These are phyloP conservation scores for Penicillium waksmanii DNA, from an alignment of 495 filamentous ascomycete species.

Conservation along the genomic window DNA sequence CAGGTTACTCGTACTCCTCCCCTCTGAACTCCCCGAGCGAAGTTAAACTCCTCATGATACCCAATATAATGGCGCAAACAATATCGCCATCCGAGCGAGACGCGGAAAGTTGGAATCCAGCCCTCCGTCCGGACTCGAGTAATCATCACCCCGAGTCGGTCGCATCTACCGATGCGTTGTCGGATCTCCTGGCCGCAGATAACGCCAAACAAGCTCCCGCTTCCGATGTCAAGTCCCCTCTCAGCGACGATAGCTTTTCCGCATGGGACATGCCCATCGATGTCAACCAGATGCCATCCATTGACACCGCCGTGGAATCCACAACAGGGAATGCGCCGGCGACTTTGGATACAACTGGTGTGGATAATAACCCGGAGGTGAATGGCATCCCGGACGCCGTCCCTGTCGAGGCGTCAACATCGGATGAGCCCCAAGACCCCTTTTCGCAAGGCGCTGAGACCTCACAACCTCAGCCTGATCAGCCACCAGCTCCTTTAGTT, in stretches of 20 bases:
- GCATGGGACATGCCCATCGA: slow-evolving; percentile 27
- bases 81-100: slow-evolving; percentile 26
- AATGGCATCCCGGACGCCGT: background rate
- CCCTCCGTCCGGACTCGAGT: slow-evolving; percentile 37
- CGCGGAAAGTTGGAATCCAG: slow-evolving; percentile 46
- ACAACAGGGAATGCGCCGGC: slow-evolving; percentile 7
- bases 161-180: slow-evolving; percentile 9
- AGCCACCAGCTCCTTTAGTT: background rate
- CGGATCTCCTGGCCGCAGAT: slow-evolving; percentile 19
- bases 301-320: slow-evolving; percentile 12
- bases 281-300: slow-evolving; percentile 2
- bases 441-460: slow-evolving; percentile 2
- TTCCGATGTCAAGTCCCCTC: slow-evolving; percentile 18
- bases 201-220: slow-evolving; percentile 15
- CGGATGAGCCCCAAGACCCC: background rate
- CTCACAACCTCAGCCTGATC: background rate
- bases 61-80: slow-evolving; percentile 24
- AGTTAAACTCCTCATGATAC: slow-evolving; percentile 12
- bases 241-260: slow-evolving; percentile 25
- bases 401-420: background rate
- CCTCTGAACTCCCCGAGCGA: slow-evolving; percentile 12
- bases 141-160: slow-evolving; percentile 12
- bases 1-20: slow-evolving; percentile 25
- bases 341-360: background rate
- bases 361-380: slow-evolving; percentile 1